Base-by-base conservation (phyloP, 805 yeast species). In the Kodamaea laetipori region DNA sequence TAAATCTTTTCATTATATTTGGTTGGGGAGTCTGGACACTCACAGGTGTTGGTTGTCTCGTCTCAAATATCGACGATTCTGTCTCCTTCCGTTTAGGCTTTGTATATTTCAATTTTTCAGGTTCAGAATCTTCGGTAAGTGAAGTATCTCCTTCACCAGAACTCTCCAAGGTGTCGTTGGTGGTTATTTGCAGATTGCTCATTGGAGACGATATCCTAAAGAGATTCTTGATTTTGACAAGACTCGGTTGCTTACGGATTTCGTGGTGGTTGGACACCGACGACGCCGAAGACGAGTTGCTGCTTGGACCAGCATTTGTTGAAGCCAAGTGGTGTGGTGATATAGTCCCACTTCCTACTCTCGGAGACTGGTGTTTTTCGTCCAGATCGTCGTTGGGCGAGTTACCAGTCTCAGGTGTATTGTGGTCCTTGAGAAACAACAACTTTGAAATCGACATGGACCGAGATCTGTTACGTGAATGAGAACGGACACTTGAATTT, bases 371-470 rank as follows among this genome's bases (percentile, higher is more conserved):
- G 3, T 17, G 34, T 11, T 15, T 12, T 5, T 30, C 34, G 19
- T 30, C 34, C 34, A 30, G 17, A 4, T 30, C 34, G 34, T 30
- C 27, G 28, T 4, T 35, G 17, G 26, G 10, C 17, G 26, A 13
- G 25, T 15, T n/a, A n/a, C 9, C 18, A 7, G 38, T 30, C 11
- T 23, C 30, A 4, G 32, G 33, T 5, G 32, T 26, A 13, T 4
- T 24, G 18, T 46, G 54, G n/a, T 57, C 54, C 25, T 57, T 57
- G 41, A 50, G 57, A 43, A 60, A 61, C 18, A 63, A 50, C 26
- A 64, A 57, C 31, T 57, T 50, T 11, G 64, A 45, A 27, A 64
- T 38, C 27, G 67, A 60, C 3, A 62, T 60, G 24, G 67, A 40
- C 27, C 43, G 23, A 25, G 30, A 60, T 23, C 67, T 44, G 34